Evolutionary conservation across 257 asterid species (phyloP).

Genomic region (Misopates orontium): DNA sequence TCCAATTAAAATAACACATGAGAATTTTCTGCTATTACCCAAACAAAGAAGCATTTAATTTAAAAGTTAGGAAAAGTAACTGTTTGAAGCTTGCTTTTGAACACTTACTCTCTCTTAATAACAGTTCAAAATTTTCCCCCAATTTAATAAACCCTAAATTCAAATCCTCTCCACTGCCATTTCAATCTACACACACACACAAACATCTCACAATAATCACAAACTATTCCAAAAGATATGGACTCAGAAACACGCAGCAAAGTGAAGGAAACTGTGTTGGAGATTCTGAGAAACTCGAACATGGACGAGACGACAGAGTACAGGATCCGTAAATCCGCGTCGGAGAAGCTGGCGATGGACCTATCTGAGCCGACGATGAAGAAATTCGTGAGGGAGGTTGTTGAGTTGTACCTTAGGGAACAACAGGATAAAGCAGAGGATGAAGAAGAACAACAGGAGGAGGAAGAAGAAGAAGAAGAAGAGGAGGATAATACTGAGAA

Average conservation of each 20-base stretch:
- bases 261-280: conserved; percentile 65
- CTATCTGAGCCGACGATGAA: conserved; percentile 69
- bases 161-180: no score
- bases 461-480: conserved; percentile 34
- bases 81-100: no score
- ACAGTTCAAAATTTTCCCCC: no score
- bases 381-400: conserved; percentile 66
- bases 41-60: no score
- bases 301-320: conserved; percentile 85
- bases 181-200: no score
- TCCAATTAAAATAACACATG: no score
- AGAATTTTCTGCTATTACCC: no score
- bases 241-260: conserved; percentile 54
- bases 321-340: conserved; percentile 75
- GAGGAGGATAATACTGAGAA: conserved; percentile 27
- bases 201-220: conserved; percentile 8
- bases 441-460: conserved; percentile 16
- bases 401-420: conserved; percentile 64
- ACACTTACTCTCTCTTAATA: no score
- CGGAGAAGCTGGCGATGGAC: conserved; percentile 70
- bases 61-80: no score
- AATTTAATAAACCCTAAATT: no score
- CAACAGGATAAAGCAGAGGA: conserved; percentile 46
- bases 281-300: conserved; percentile 59
- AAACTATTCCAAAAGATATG: conserved; percentile 29